phyloP scores from a whole-genome alignment of 2,329 filamentous ascomycete genomes.

The Aschersonia sp. region DNA sequence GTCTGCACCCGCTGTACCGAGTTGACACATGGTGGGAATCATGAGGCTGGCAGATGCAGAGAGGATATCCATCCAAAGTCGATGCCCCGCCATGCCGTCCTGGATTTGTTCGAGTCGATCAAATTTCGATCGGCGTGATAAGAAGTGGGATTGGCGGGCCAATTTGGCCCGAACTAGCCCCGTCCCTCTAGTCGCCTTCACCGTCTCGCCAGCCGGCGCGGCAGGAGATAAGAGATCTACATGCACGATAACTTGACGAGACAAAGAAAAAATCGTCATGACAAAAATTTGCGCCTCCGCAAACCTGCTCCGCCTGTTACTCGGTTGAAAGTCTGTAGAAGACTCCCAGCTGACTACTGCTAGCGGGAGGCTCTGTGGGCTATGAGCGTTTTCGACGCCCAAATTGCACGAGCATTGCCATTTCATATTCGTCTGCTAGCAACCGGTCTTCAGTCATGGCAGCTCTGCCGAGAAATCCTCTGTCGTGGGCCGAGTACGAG shows the following conservation, averaged over 20 bases:
- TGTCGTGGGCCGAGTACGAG: constrained; percentile 32
- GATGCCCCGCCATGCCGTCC: no score
- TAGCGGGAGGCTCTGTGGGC: not conserved
- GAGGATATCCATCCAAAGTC: no score
- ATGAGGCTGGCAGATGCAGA: no score
- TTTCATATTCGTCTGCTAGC: not conserved
- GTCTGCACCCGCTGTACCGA: no score
- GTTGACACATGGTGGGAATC: no score
- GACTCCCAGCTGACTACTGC: not conserved
- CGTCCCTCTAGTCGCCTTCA: not conserved
- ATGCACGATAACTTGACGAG: not conserved
- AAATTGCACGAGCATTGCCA: not conserved
- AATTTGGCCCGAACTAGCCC: not conserved
- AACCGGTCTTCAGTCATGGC: constrained; percentile 1
- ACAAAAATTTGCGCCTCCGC: not conserved
- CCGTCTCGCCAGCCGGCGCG: not conserved
- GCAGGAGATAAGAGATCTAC: not conserved
- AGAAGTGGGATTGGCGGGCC: not conserved
- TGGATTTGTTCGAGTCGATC: no score
- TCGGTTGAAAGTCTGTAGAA: no score
- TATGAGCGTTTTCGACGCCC: not conserved
- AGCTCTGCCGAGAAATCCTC: constrained; percentile 18
- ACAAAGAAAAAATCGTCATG: not conserved
- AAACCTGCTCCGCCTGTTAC: not conserved
- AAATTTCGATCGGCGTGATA: not conserved